These are phyloP conservation scores for Hyaloscypha variabilis DNA, from an alignment of 495 filamentous ascomycete species.

Conservation along the genomic window DNA sequence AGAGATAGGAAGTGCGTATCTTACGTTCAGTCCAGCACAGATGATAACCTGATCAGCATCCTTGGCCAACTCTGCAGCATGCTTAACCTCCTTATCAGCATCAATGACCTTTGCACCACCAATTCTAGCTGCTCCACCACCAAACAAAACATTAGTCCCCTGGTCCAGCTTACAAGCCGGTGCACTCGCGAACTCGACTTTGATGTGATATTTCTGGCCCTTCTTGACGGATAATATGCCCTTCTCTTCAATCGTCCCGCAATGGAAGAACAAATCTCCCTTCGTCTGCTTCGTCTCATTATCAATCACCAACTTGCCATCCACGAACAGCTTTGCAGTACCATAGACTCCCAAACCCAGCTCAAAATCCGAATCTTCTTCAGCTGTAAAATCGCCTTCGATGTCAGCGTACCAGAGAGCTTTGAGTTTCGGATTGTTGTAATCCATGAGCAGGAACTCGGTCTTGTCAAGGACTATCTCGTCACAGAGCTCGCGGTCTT, in stretches of 20 bases:
- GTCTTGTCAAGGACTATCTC: conserved; percentile 56
- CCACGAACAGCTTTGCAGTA: conserved; percentile 64
- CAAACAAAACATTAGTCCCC: conserved; percentile 53
- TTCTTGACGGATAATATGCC: conserved; percentile 57
- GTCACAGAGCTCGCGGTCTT: conserved; percentile 53
- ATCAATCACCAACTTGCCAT: conserved; percentile 68
- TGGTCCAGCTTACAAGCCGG: conserved; percentile 61
- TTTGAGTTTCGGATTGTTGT: conserved; percentile 58
- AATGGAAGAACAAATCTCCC: conserved; percentile 64
- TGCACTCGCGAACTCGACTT: conserved; percentile 65
- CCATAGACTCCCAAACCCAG: conserved; percentile 72
- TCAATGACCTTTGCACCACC: conserved; percentile 61
- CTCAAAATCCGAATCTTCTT: conserved; percentile 50
- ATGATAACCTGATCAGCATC: conserved; percentile 69
- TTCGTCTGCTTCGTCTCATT: conserved; percentile 63
- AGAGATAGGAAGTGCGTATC: conserved; percentile 61
- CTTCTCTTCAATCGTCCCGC: conserved; percentile 62
- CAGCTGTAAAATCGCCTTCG: conserved; percentile 60
- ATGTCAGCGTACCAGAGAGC: conserved; percentile 63
- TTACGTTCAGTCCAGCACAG: conserved; percentile 72
- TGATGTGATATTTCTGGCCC: conserved; percentile 61
- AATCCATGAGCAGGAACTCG: conserved; percentile 63
- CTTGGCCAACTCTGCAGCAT: conserved; percentile 64
- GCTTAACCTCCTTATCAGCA: conserved; percentile 58
- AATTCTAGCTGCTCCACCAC: conserved; percentile 66